Percentiles rank a stretch among this genome's conserved stretches.
These are phyloP conservation scores for Debaryomycetaceae sp. DNA, from an alignment of 1,139 yeast genomes.

Conservation along the genomic window DNA sequence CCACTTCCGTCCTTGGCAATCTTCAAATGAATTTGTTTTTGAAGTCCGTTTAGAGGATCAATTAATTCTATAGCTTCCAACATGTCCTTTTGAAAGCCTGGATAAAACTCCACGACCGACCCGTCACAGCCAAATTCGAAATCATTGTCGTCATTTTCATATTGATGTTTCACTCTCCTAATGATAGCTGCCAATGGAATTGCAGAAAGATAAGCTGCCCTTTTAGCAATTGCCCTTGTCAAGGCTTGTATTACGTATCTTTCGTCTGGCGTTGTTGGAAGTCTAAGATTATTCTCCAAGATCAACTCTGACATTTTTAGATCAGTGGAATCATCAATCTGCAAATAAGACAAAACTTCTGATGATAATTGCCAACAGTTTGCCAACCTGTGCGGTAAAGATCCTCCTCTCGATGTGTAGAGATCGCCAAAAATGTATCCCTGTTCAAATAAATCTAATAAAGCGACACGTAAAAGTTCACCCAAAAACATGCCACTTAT, in stretches of 20 bases:
- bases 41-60: conserved; percentile 67
- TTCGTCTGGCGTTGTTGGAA: conserved; percentile 66
- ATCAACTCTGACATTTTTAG: conserved; percentile 64
- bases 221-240: conserved; percentile 72
- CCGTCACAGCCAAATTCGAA: conserved; percentile 96
- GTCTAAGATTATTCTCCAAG: conserved; percentile 59
- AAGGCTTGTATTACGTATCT: conserved; percentile 66
- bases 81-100: conserved; percentile 74
- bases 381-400: conserved; percentile 61
- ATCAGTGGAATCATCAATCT: conserved; percentile 73
- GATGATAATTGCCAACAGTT: conserved; percentile 78
- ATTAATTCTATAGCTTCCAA: conserved; percentile 71
- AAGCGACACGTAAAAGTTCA: conserved; percentile 71
- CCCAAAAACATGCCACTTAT: conserved; percentile 94
- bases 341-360: conserved; percentile 79
- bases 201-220: conserved; percentile 85
- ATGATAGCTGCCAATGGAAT: conserved; percentile 82
- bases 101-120: conserved; percentile 86
- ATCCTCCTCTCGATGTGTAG: conserved; percentile 47
- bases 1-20: conserved; percentile 95
- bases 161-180: conserved; percentile 35
- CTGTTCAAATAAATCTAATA: conserved; percentile 61
- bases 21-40: conserved; percentile 65
- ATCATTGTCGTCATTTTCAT: conserved; percentile 54
- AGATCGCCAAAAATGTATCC: conserved; percentile 55